Percentiles rank a stretch among this genome's conserved stretches.
These are phyloP conservation scores for Achlya hypogyna DNA, from an alignment of 352 stramenopile genomes.

Conservation along the genomic window DNA sequence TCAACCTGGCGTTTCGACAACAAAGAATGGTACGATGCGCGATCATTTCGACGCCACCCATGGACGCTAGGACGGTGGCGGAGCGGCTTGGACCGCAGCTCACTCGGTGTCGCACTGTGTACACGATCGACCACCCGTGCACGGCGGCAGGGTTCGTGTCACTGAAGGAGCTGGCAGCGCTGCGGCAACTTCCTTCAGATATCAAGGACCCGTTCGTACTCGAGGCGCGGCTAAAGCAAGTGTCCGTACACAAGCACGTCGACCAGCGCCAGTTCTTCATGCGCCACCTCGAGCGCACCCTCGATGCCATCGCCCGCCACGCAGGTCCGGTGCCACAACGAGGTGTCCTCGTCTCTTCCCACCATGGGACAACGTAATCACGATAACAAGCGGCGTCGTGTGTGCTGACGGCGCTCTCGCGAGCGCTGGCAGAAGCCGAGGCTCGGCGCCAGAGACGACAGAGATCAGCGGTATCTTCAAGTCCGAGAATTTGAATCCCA, in stretches of 20 bases:
- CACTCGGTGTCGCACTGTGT: background rate
- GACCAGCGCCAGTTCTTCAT: background rate
- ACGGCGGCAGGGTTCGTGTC: background rate
- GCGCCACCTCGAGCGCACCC: background rate
- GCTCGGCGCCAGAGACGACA: no score
- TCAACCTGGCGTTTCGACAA: background rate
- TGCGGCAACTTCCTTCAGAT: background rate
- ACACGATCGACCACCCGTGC: slow-evolving; percentile 3
- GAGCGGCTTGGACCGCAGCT: background rate
- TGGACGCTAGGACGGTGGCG: background rate
- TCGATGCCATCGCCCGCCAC: background rate
- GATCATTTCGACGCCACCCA: background rate
- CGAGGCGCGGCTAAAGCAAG: background rate
- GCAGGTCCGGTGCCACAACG: background rate
- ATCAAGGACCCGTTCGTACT: background rate
- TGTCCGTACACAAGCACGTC: background rate
- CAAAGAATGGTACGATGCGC: background rate
- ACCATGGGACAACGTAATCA: no score
- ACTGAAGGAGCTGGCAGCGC: background rate
- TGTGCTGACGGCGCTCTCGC: no score
- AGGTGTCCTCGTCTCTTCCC: background rate
- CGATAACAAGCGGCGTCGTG: no score
- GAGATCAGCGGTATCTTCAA: no score
- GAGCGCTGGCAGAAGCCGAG: no score
- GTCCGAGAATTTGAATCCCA: no score